Conservation (phyloP, 2,329 filamentous ascomycete genomes). For the Colletotrichum siamense region DNA sequence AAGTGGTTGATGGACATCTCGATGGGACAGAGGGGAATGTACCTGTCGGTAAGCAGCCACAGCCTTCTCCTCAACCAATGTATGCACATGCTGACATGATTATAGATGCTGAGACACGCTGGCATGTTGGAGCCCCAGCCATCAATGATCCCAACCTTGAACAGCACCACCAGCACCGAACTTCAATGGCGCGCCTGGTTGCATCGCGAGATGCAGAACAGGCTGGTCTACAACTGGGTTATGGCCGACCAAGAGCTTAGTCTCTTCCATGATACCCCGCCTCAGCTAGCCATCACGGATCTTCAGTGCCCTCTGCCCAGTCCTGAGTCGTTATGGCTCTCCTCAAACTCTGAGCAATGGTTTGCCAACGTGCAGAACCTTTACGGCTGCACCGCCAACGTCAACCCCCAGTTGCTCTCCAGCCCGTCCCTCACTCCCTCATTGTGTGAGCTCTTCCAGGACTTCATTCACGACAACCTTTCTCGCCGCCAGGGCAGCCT, state of each 20-base stretch:
- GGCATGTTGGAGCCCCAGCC: constrained; percentile 65
- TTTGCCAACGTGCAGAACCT: constrained; percentile 62
- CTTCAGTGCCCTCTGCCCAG: constrained; percentile 68
- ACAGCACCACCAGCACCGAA: constrained; percentile 48
- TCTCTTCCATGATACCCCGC: constrained; percentile 68
- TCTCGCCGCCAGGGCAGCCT: constrained; percentile 48
- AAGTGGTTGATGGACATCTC: constrained; percentile 82
- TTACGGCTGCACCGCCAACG: constrained; percentile 55
- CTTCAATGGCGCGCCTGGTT: constrained; percentile 70
- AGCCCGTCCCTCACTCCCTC: constrained; percentile 60
- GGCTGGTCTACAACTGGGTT: constrained; percentile 77
- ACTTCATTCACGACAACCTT: constrained; percentile 70
- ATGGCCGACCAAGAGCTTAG: constrained; percentile 77
- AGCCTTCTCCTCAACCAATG: not conserved
- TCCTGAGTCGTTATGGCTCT: constrained; percentile 67
- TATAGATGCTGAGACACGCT: constrained; percentile 71
- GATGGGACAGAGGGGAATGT: constrained; percentile 77
- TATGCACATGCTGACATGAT: not conserved
- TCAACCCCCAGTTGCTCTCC: constrained; percentile 57
- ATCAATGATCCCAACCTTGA: constrained; percentile 47
- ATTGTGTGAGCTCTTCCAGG: constrained; percentile 69
- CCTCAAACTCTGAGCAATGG: constrained; percentile 65
- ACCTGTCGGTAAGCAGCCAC: constrained; percentile 60
- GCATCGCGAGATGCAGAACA: constrained; percentile 66
- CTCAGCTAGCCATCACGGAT: constrained; percentile 69